A percentile compares a stretch with the other conserved stretches of the same genome.
These are phyloP conservation scores for Isoetes engelmannii DNA, from an alignment of 83 land plant species.

Conservation along the genomic window DNA sequence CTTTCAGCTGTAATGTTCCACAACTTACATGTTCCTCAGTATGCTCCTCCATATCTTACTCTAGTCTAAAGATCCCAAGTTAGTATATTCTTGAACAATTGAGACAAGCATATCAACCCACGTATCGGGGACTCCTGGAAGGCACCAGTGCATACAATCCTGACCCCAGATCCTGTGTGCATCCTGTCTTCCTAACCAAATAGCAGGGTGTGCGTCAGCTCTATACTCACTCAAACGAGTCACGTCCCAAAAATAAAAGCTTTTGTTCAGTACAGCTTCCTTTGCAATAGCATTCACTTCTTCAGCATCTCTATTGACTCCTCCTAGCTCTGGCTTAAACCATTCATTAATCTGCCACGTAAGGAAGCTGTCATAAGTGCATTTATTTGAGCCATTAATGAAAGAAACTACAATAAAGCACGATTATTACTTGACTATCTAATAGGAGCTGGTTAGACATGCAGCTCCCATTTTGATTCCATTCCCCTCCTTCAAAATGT, in stretches of 20 bases:
- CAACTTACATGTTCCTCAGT: no score
- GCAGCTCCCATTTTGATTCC: slow-evolving; percentile 97
- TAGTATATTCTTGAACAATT: slow-evolving; percentile 26
- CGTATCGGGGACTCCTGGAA: slow-evolving; percentile 91
- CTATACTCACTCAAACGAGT: slow-evolving; percentile 83
- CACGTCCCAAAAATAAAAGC: slow-evolving; percentile 56
- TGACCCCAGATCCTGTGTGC: slow-evolving; percentile 93
- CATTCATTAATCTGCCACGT: slow-evolving; percentile 57
- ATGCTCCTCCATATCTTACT: no score
- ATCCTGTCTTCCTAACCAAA: slow-evolving; percentile 85
- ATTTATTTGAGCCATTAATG: neutral
- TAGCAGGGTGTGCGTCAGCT: slow-evolving; percentile 95
- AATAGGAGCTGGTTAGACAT: slow-evolving; percentile 48
- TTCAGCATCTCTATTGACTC: slow-evolving; percentile 81
- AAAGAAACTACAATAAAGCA: neutral
- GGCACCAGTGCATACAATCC: slow-evolving; percentile 99
- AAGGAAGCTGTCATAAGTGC: neutral
- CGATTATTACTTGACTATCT: slow-evolving; percentile 45
- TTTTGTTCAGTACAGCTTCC: slow-evolving; percentile 43
- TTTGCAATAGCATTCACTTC: slow-evolving; percentile 50
- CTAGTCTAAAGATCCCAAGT: no score
- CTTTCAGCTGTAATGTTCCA: no score
- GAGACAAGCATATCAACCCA: slow-evolving; percentile 78
- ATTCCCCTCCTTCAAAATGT: slow-evolving; percentile 88
- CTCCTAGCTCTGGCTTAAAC: slow-evolving; percentile 74